Evolutionary conservation across 768 basidiomycete genomes (phyloP).

Genomic region (Collybia sordida): DNA sequence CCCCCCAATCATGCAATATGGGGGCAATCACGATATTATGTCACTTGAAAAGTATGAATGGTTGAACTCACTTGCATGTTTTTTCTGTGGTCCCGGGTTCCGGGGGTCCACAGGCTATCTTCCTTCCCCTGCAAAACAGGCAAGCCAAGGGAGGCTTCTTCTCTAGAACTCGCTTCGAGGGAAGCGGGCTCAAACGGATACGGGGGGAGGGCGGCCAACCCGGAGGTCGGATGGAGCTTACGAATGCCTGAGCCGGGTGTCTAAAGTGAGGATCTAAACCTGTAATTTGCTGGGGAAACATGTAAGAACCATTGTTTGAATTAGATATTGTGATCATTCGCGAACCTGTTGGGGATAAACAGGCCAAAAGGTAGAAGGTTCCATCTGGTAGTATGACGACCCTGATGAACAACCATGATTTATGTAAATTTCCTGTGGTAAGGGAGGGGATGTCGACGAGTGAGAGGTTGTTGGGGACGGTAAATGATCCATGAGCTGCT

Average conservation of each 20-base stretch:
- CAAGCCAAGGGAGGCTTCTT: conserved; percentile 67
- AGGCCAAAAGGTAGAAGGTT: too few species aligned
- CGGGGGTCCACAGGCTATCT: conserved; percentile 69
- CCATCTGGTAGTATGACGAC: too few species aligned
- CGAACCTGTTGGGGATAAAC: too few species aligned
- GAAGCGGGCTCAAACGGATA: conserved; percentile 24
- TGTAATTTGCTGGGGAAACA: too few species aligned
- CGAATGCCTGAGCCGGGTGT: background rate
- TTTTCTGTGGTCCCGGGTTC: conserved; percentile 49
- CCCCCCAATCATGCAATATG: too few species aligned
- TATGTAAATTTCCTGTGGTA: conserved; percentile 1
- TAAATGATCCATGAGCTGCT: conserved; percentile 16
- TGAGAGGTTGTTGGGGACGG: conserved; percentile 10
- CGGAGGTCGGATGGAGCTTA: background rate
- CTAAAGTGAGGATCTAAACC: background rate
- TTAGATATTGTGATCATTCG: too few species aligned
- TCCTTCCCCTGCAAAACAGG: conserved; percentile 64
- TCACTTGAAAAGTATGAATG: background rate
- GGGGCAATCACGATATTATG: conserved; percentile 1
- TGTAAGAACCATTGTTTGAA: too few species aligned
- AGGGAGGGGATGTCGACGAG: conserved; percentile 3
- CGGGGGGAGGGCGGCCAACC: conserved; percentile 18
- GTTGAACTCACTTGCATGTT: conserved; percentile 62
- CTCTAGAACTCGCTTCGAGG: conserved; percentile 29
- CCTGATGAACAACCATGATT: background rate